A percentile compares a stretch with the other conserved stretches of the same genome.
These are phyloP conservation scores for Luvunga scandens DNA, from an alignment of 345 rosid species.

Conservation along the genomic window DNA sequence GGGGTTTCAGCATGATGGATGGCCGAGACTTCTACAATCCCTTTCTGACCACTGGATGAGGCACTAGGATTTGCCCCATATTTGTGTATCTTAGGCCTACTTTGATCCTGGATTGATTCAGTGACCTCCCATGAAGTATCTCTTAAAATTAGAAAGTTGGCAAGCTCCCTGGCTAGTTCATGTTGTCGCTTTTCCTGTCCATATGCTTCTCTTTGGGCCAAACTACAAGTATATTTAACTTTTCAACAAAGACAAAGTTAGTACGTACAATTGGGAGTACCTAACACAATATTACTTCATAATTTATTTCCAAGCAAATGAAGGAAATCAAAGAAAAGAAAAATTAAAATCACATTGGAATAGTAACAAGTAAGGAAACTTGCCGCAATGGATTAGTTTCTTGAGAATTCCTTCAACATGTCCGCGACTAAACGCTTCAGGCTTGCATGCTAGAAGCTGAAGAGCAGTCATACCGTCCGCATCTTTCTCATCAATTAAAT, in stretches of 20 bases:
- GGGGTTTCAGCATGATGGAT: not conserved
- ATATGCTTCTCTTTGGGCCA: not conserved
- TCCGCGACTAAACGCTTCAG: constrained; percentile 1
- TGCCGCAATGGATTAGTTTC: not conserved
- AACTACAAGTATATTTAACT: not conserved
- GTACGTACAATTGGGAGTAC: too few species aligned
- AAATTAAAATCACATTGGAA: not conserved
- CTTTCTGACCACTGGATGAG: not conserved
- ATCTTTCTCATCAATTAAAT: not conserved
- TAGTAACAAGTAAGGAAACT: not conserved
- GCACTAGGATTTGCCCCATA: not conserved
- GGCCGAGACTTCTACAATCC: not conserved
- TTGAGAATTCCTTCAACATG: not conserved
- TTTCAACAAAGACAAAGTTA: not conserved
- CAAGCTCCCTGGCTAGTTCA: constrained; percentile 11
- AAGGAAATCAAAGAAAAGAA: not conserved
- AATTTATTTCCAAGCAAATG: not conserved
- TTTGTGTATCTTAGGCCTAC: constrained; percentile 13
- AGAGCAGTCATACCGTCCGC: constrained; percentile 16
- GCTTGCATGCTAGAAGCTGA: constrained; percentile 17
- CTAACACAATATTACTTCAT: too few species aligned
- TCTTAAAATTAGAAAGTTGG: constrained; percentile 10
- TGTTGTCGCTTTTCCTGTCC: not conserved
- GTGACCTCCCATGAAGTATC: constrained; percentile 21
- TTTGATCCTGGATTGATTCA: not conserved